Evolutionary conservation across 2,329 filamentous ascomycete genomes (phyloP).

Genomic region (Cordyceps cateniannulata): DNA sequence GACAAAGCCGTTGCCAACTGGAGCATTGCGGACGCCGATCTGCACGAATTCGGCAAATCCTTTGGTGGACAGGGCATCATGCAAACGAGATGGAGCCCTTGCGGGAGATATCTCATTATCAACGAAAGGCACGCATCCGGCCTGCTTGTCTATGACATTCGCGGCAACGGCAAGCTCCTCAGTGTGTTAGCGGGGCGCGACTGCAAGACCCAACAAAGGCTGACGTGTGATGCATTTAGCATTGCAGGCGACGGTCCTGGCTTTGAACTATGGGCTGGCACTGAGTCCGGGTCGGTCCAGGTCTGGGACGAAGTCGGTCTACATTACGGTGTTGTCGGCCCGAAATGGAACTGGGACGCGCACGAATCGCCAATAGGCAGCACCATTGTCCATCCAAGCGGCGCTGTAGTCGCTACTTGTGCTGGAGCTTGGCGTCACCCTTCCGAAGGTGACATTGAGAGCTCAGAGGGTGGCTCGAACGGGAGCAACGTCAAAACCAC

Average conservation of each 20-base stretch:
- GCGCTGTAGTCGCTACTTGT: constrained; percentile 50
- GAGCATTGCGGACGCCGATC: constrained; percentile 51
- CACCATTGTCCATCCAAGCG: constrained; percentile 44
- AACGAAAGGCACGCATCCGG: constrained; percentile 52
- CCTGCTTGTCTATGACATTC: constrained; percentile 56
- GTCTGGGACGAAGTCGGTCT: constrained; percentile 53
- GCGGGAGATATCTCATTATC: constrained; percentile 56
- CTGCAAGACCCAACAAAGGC: constrained; percentile 47
- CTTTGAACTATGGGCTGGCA: constrained; percentile 59
- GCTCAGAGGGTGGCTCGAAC: not conserved
- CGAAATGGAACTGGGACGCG: constrained; percentile 44
- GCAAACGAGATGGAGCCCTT: constrained; percentile 56
- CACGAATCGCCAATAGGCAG: constrained; percentile 43
- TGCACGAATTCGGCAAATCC: constrained; percentile 26
- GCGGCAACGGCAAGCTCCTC: constrained; percentile 51
- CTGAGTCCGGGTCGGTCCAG: constrained; percentile 45
- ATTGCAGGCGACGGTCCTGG: constrained; percentile 27
- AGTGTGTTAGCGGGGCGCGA: constrained; percentile 45
- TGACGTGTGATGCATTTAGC: constrained; percentile 49
- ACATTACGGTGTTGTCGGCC: constrained; percentile 35
- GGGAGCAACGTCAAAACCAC: not conserved
- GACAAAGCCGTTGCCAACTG: constrained; percentile 52
- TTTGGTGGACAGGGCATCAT: constrained; percentile 57
- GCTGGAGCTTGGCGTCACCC: constrained; percentile 45
- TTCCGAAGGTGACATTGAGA: constrained; percentile 11